Conservation (phyloP, 1,284 basidiomycete species). For the Sporisorium exsertum region DNA sequence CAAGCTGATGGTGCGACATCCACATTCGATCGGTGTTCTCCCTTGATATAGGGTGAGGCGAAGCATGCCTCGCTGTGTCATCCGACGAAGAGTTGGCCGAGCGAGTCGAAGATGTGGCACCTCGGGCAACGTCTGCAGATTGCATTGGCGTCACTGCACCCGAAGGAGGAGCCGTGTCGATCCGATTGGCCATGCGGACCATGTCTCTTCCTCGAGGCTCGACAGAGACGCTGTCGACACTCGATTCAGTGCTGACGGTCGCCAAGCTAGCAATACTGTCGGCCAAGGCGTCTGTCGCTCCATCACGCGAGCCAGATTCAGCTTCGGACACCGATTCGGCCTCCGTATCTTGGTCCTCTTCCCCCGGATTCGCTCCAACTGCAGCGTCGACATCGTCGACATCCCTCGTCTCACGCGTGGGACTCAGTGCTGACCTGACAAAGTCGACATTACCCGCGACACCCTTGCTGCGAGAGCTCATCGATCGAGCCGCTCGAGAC, state of each 20-base stretch:
- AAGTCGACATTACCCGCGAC: conserved; percentile 15
- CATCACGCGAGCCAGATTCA: conserved; percentile 6
- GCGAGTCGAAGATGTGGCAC: conserved; percentile 7
- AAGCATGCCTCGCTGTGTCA: conserved; percentile 31
- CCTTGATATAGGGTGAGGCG: conserved; percentile 8
- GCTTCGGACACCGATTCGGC: conserved; percentile 17
- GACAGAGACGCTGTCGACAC: conserved; percentile 6
- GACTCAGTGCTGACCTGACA: conserved; percentile 28
- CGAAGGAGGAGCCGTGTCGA: conserved; percentile 15
- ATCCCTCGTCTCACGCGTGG: conserved; percentile 32
- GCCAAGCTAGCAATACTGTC: conserved; percentile 37
- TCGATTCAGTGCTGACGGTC: conserved; percentile 12
- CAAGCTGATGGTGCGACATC: conserved; percentile 42
- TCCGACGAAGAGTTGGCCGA: conserved; percentile 32
- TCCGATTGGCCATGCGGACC: conserved; percentile 35
- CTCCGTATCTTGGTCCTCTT: conserved; percentile 23
- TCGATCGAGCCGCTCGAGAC: conserved; percentile 12
- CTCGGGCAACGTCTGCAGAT: background rate
- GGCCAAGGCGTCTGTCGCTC: conserved; percentile 10
- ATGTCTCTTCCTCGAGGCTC: conserved; percentile 51
- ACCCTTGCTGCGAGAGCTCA: conserved; percentile 20
- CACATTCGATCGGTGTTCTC: conserved; percentile 15
- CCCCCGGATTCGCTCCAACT: background rate
- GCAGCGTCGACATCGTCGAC: conserved; percentile 5
- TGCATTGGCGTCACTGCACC: conserved; percentile 10